Conservation (phyloP, 108 stramenopile species). For the Skeletonema marinoi region DNA sequence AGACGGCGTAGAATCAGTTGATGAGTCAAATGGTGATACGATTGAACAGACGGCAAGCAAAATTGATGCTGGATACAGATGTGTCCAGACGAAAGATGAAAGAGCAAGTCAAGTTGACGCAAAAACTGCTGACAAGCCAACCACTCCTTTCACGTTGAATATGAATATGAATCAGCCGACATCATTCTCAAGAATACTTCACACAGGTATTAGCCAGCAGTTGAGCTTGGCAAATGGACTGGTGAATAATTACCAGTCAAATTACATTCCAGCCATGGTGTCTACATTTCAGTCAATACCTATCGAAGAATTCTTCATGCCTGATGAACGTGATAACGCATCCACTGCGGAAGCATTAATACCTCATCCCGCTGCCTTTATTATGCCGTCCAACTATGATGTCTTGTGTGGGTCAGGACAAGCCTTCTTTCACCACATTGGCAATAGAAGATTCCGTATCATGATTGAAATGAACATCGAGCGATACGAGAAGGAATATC, state of each 20-base stretch:
- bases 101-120: background rate
- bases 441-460: constrained; percentile 41
- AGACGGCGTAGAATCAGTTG: background rate
- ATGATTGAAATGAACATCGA: constrained; percentile 38
- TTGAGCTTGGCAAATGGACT: background rate
- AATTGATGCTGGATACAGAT: background rate
- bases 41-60: no score
- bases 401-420: constrained; percentile 27
- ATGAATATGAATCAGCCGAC: background rate
- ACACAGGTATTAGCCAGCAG: background rate
- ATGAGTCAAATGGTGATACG: background rate
- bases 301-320: constrained; percentile 21
- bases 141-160: background rate
- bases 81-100: background rate
- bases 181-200: background rate
- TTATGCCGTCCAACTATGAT: constrained; percentile 40
- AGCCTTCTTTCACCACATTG: constrained; percentile 39
- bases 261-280: constrained; percentile 2
- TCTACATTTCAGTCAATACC: constrained; percentile 16
- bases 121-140: no score
- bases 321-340: constrained; percentile 1
- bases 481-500: constrained; percentile 12
- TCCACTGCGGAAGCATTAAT: background rate
- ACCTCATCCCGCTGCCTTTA: constrained; percentile 5
- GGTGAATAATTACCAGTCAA: background rate